Conservation (phyloP, 2,329 filamentous ascomycete genomes). For the Sclerotinia glacialis region DNA sequence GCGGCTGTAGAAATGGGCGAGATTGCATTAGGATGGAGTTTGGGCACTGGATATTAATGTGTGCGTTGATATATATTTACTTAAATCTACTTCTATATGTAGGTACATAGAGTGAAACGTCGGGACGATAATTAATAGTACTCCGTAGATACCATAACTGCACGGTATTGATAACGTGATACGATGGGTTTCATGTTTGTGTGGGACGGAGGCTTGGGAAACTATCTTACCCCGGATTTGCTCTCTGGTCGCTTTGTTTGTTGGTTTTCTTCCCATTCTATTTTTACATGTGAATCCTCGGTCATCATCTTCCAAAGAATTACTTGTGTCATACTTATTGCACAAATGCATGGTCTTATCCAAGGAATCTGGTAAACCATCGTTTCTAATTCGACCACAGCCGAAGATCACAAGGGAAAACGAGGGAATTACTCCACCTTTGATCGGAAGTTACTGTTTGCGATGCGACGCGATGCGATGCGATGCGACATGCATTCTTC, state of each 20-base stretch:
- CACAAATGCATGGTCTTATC: no score
- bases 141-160: no score
- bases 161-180: no score
- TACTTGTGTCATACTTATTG: background rate
- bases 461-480: conserved; percentile 16
- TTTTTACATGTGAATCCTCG: background rate
- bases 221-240: background rate
- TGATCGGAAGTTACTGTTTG: conserved; percentile 23
- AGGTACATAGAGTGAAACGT: background rate
- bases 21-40: background rate
- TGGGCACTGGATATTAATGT: background rate
- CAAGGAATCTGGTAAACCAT: background rate
- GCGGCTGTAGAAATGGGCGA: background rate
- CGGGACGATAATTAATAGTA: background rate
- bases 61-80: background rate
- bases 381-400: background rate
- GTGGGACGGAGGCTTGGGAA: no score
- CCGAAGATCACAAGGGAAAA: background rate
- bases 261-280: background rate
- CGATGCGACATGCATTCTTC: no score
- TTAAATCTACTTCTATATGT: conserved; percentile 3
- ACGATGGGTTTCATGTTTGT: no score
- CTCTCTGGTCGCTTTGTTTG: no score
- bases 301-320: background rate
- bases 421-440: background rate